Percentiles rank a stretch among this genome's conserved stretches.
phyloP scores from a whole-genome alignment of 2,329 filamentous ascomycete species.

The Lizonia empirigonia region DNA sequence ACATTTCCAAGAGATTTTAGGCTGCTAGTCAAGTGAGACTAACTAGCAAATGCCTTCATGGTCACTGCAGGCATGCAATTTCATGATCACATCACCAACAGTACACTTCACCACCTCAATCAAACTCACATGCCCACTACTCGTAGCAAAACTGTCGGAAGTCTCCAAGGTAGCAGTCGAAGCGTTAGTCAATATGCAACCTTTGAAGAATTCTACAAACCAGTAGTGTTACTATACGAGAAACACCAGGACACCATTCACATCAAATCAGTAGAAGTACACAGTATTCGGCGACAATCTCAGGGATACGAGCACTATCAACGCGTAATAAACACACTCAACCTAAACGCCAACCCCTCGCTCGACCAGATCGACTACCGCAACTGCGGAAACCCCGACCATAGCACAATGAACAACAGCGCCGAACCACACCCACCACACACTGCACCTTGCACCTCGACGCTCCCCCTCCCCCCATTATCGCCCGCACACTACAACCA shows the following conservation, averaged over 20 bases:
- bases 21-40: no score
- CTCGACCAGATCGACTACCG: slow-evolving; percentile 4
- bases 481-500: background rate
- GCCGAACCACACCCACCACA: background rate
- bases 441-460: background rate
- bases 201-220: background rate
- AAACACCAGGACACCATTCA: slow-evolving; percentile 1
- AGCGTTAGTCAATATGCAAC: background rate
- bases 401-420: background rate
- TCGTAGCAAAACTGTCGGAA: background rate
- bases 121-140: no score
- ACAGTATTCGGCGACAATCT: background rate
- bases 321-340: background rate
- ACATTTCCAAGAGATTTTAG: no score
- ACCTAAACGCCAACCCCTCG: background rate
- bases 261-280: slow-evolving; percentile 1
- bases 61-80: background rate
- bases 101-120: background rate
- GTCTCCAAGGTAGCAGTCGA: background rate
- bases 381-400: no score
- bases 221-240: background rate
- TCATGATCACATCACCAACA: background rate
- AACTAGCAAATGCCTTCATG: background rate
- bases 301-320: slow-evolving; percentile 1
- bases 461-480: background rate